These are phyloP conservation scores for Aspergillus alliaceus DNA, from an alignment of 2,329 filamentous ascomycete species.

Conservation along the genomic window DNA sequence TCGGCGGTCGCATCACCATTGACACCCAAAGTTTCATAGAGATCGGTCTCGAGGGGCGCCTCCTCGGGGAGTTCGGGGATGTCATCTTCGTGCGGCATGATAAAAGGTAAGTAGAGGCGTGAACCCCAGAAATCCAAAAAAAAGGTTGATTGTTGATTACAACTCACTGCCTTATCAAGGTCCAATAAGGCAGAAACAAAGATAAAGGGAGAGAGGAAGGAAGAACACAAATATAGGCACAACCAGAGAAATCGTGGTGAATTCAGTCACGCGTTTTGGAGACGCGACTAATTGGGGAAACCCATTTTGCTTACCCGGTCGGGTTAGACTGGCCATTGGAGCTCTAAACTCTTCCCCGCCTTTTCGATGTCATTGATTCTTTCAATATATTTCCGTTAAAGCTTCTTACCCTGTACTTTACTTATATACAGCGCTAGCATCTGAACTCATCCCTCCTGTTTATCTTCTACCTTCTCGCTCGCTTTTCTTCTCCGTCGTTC, in stretches of 20 bases:
- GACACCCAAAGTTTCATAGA: conserved; percentile 77
- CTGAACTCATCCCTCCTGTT: too few relatives aligned
- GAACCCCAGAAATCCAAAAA: background rate
- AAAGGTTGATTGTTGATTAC: background rate
- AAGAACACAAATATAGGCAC: background rate
- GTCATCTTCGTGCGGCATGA: conserved; percentile 6
- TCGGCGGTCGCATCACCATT: conserved; percentile 69
- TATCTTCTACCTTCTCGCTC: too few relatives aligned
- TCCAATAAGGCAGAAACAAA: background rate
- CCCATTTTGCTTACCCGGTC: conserved; percentile 27
- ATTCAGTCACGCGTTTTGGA: conserved; percentile 1
- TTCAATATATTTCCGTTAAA: background rate
- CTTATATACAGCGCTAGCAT: too few relatives aligned
- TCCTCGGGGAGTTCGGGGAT: conserved; percentile 11
- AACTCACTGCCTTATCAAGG: background rate
- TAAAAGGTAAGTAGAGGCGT: background rate
- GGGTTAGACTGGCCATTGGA: conserved; percentile 11
- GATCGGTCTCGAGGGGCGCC: conserved; percentile 41
- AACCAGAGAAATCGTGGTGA: background rate
- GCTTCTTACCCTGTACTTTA: too few relatives aligned
- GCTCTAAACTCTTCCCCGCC: conserved; percentile 16
- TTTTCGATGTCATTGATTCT: conserved; percentile 5
- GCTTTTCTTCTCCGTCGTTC: too few relatives aligned
- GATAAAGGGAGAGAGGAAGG: background rate
- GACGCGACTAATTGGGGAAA: conserved; percentile 13